Conservation (phyloP, 148 eudicot species). For the Rhododendron kiyosumense region DNA sequence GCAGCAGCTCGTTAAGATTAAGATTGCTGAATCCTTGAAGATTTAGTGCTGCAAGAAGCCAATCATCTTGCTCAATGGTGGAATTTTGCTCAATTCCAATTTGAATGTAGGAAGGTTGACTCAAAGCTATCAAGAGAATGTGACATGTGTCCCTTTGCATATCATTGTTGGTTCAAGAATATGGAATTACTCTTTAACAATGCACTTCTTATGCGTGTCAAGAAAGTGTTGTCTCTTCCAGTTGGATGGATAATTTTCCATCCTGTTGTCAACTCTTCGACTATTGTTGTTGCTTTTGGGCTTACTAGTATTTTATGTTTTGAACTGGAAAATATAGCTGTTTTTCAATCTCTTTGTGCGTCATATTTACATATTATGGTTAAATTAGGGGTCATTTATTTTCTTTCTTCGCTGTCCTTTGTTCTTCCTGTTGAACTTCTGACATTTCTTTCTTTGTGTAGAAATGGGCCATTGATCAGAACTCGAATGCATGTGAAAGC, state of each 20-base stretch:
- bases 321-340: not conserved
- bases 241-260: no score
- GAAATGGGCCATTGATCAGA: conserved; percentile 89
- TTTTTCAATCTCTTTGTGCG: not conserved
- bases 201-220: not conserved
- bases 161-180: not conserved
- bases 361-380: not conserved
- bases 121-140: not conserved
- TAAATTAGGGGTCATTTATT: not conserved
- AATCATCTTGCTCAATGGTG: not conserved
- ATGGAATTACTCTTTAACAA: not conserved
- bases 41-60: not conserved
- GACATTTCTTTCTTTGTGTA: conserved; percentile 11
- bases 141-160: not conserved
- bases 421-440: not conserved
- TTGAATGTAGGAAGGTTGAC: not conserved
- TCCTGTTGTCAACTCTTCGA: not conserved
- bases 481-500: conserved; percentile 63
- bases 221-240: not conserved
- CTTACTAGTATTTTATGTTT: not conserved
- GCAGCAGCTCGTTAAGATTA: not conserved
- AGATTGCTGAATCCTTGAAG: not conserved
- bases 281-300: not conserved
- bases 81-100: not conserved
- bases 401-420: not conserved